These are phyloP conservation scores for Vitis rupestris DNA, from an alignment of 164 flowering plant species.

Conservation along the genomic window DNA sequence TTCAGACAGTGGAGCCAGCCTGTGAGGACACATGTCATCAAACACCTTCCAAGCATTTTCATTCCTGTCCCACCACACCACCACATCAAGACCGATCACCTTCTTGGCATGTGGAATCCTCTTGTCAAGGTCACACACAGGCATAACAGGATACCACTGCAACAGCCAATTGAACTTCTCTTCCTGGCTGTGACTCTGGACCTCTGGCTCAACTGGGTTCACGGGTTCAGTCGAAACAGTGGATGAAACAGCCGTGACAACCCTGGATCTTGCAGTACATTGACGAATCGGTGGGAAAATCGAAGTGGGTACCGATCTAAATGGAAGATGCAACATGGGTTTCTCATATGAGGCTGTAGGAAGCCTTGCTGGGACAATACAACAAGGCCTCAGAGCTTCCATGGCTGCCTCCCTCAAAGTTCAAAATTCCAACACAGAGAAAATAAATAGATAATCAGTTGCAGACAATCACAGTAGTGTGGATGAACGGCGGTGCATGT, in stretches of 20 bases:
- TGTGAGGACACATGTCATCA: slow-evolving; percentile 56
- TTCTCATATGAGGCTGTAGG: slow-evolving; percentile 7
- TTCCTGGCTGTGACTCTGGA: slow-evolving; percentile 10
- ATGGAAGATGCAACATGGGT: slow-evolving; percentile 15
- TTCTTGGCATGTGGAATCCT: slow-evolving; percentile 50
- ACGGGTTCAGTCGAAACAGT: slow-evolving; percentile 18
- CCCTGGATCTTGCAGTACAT: slow-evolving; percentile 17
- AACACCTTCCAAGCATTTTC: slow-evolving; percentile 57
- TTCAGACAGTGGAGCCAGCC: slow-evolving; percentile 62
- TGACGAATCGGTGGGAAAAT: slow-evolving; percentile 2
- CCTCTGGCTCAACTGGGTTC: slow-evolving; percentile 24
- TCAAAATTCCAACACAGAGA: too few species aligned
- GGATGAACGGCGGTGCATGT: too few species aligned
- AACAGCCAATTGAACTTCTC: slow-evolving; percentile 56
- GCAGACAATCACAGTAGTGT: too few species aligned
- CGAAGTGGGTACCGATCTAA: slow-evolving; percentile 10
- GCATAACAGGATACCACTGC: slow-evolving; percentile 54
- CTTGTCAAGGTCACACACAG: slow-evolving; percentile 56
- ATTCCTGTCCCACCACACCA: slow-evolving; percentile 61
- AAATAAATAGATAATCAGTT: too few species aligned
- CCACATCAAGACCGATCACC: slow-evolving; percentile 56
- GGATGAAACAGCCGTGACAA: slow-evolving; percentile 22
- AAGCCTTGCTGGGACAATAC: slow-evolving; percentile 12
- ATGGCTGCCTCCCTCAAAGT: slow-evolving; percentile 10
- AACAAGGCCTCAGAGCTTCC: slow-evolving; percentile 30